Conservation (phyloP, 2,329 filamentous ascomycete species). For the Emergomyces africanus region DNA sequence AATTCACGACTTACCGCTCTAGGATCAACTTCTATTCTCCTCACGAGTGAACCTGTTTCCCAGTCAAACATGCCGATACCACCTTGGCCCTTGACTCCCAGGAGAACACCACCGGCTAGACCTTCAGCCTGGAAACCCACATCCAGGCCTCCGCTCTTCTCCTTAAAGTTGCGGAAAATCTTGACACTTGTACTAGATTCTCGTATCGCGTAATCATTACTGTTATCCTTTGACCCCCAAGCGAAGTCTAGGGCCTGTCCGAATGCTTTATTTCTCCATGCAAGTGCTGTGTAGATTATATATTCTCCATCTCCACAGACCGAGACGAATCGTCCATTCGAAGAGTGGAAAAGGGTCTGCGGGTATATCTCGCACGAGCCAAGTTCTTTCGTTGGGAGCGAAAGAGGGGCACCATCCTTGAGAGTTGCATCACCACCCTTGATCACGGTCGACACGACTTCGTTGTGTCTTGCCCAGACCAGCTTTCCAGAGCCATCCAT, state of each 20-base stretch:
- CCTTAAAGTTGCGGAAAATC: constrained; percentile 95
- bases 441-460: constrained; percentile 89
- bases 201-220: constrained; percentile 94
- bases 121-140: constrained; percentile 93
- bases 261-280: constrained; percentile 96
- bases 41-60: constrained; percentile 75
- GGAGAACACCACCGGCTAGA: constrained; percentile 71
- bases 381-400: constrained; percentile 82
- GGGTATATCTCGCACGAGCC: constrained; percentile 96
- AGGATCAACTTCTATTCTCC: constrained; percentile 74
- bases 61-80: constrained; percentile 96
- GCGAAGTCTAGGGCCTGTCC: constrained; percentile 91
- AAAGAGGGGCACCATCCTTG: constrained; percentile 82
- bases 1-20: constrained; percentile 38
- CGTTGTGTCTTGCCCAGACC: constrained; percentile 90
- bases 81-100: constrained; percentile 90
- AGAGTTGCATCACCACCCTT: constrained; percentile 72
- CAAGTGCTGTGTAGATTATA: constrained; percentile 94
- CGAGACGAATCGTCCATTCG: constrained; percentile 81
- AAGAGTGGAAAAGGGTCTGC: constrained; percentile 87
- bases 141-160: constrained; percentile 77
- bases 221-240: constrained; percentile 95
- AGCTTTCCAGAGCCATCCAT: constrained; percentile 96
- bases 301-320: constrained; percentile 96
- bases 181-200: constrained; percentile 92